Evolutionary conservation across 306 rosid genomes (phyloP), one percentile per base, ranked within the genome.

Genomic region (Cucurbita argyrosperma): DNA sequence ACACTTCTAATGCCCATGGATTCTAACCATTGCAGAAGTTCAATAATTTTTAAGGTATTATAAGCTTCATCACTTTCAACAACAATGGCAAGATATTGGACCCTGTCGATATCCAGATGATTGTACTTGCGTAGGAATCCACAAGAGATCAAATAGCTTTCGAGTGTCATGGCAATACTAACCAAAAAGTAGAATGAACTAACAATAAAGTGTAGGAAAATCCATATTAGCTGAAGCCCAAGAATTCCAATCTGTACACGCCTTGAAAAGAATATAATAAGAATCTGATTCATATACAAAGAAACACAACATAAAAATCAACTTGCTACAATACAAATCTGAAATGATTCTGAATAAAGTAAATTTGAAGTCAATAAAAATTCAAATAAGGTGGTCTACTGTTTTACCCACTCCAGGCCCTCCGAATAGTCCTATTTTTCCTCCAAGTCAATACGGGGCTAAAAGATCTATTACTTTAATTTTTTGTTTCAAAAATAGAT

Each of bases 21-120:
- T 70, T 80, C 82, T 79, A 93, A 81, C 97, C 97, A 93, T 67
- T 39, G 77, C 74, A 93, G 71, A 78, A 93, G 94, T 76, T 81
- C 75, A 81, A 80, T 82, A 76, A 93, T 77, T 82, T 80, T 86
- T 63, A 82, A 81, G 62, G 78, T 89, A 58, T 89, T 79, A 76
- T 58, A 77, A 43, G 97, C 94, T 50, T 90, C 97, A 69, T 90
- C 96, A 81, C 96, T 90, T 79, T 89, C 98, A 57, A 93, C 78
- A 71, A 86, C 98, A 74, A 93, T 74, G 21, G 96, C 97, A 47
- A 93, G 92, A 85, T 79, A 79, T 76, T 3, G 79, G 61, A 90
- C 74, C 62, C 80, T 88, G 51, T 57, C 83, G n/a, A 58, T 11
- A 71, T 66, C 66, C 54, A 87, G 81, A 77, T 81, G 77, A 81